Evolutionary conservation across 805 yeast genomes (phyloP).

Genomic region (Cyberlindnera subsufficiens): DNA sequence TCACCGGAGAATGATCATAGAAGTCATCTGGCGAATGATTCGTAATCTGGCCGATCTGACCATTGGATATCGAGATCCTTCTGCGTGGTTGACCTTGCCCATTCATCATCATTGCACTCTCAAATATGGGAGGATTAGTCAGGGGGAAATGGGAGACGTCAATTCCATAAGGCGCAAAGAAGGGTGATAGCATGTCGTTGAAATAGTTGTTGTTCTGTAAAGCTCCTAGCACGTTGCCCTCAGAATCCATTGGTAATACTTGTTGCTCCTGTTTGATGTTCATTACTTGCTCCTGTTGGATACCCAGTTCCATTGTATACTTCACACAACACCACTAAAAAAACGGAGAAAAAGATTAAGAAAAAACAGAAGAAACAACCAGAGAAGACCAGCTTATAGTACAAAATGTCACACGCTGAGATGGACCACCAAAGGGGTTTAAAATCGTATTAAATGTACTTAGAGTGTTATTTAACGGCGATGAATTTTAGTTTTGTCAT

Average conservation of each 20-base stretch:
- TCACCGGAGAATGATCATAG: background rate
- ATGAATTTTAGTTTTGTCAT: no score
- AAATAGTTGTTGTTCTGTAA: slow-evolving; percentile 11
- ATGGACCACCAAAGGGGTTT: no score
- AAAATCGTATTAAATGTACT: no score
- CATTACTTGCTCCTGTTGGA: no score
- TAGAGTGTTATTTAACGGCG: no score
- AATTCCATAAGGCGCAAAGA: slow-evolving; percentile 38
- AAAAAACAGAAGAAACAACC: no score
- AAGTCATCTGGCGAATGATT: slow-evolving; percentile 31
- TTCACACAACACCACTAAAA: no score
- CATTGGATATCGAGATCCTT: slow-evolving; percentile 77
- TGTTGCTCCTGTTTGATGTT: no score
- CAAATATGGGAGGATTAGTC: slow-evolving; percentile 41
- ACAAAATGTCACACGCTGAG: no score
- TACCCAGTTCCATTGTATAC: no score
- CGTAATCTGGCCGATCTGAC: slow-evolving; percentile 75
- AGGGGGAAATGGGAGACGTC: slow-evolving; percentile 38
- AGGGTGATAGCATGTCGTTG: slow-evolving; percentile 34
- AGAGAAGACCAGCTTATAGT: no score
- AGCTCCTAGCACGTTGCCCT: background rate
- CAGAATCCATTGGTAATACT: slow-evolving; percentile 1
- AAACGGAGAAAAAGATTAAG: no score
- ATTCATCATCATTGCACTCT: slow-evolving; percentile 34
- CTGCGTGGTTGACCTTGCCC: slow-evolving; percentile 37